Base-by-base conservation (phyloP, 2,329 filamentous ascomycete genomes). In the Colletotrichum zoysiae region DNA sequence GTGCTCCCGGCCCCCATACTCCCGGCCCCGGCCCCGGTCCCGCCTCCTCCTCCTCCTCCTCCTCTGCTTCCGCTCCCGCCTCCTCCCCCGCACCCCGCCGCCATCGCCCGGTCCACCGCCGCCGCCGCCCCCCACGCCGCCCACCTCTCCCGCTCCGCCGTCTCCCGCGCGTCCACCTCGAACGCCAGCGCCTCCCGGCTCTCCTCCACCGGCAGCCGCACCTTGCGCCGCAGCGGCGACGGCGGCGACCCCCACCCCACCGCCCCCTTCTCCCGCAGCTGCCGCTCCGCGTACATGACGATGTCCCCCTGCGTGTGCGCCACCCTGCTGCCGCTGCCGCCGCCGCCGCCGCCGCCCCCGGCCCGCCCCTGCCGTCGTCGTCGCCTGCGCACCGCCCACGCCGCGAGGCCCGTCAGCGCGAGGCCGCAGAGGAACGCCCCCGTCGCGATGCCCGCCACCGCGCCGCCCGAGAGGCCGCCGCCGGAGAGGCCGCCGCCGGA, bases 291-390 rank as follows among this genome's bases (percentile, higher is more conserved):
- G 59, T 61, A 61, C 9, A 23, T 9, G 30, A 61, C 12, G 44
- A 62, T 62, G 59, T 62, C 59, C 30, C 30, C 18, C 30, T 62
- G 26, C 48, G 60, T 63, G 48, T 53, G 48, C n/a, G n/a, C 48
- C 6, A 33, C 33, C 48, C 14, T 14, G 5, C 48, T n/a, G n/a
- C n/a, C n/a, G n/a, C n/a, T n/a, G n/a, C n/a, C n/a, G n/a, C n/a
- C n/a, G n/a, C n/a, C n/a, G n/a, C n/a, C n/a, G n/a, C n/a, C n/a
- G n/a, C n/a, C n/a, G n/a, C n/a, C n/a, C n/a, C n/a, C n/a, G n/a
- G n/a, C n/a, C n/a, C n/a, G n/a, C 48, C 12, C 48, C 18, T 5
- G 35, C 18, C 46, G n/a, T n/a, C 8, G 4, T 35, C 5, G 5
- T 23, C 18, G 18, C 26, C 11, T 40, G n/a, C 60, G 48, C 16